These are phyloP conservation scores for Hygrophorus russula DNA, from an alignment of 768 basidiomycete genomes.

Conservation along the genomic window DNA sequence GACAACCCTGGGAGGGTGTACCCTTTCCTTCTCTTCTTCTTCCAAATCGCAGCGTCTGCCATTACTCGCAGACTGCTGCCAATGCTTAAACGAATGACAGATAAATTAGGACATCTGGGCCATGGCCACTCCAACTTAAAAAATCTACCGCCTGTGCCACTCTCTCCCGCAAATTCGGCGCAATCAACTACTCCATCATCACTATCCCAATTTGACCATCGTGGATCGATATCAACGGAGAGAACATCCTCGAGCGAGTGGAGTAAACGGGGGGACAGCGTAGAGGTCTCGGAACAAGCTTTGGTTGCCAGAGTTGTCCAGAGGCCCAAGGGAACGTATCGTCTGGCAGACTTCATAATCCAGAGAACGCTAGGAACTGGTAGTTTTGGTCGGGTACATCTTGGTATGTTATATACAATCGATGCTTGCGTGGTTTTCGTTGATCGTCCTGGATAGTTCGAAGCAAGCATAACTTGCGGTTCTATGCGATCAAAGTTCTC, in stretches of 20 bases:
- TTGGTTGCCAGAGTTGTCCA: constrained; percentile 22
- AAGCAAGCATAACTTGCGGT: constrained; percentile 89
- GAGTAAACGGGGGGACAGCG: constrained; percentile 28
- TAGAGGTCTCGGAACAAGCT: constrained; percentile 20
- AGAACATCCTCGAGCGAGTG: constrained; percentile 48
- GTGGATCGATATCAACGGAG: constrained; percentile 59
- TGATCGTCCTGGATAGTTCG: constrained; percentile 41
- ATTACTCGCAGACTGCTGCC: no score
- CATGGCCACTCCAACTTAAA: constrained; percentile 13
- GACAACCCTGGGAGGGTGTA: no score
- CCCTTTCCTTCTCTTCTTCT: no score
- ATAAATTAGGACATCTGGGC: constrained; percentile 32
- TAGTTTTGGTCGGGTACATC: constrained; percentile 93
- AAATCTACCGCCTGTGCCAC: constrained; percentile 13
- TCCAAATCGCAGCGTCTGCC: no score
- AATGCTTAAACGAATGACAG: constrained; percentile 43
- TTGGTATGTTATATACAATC: constrained; percentile 37
- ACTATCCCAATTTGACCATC: constrained; percentile 35
- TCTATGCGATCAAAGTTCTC: constrained; percentile 92
- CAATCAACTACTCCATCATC: constrained; percentile 19
- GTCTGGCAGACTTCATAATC: constrained; percentile 67
- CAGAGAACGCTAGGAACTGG: constrained; percentile 86
- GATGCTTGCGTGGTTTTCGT: constrained; percentile 3
- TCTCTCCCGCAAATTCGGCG: constrained; percentile 14
- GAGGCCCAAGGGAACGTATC: constrained; percentile 56